These are phyloP conservation scores for Mortierella sp. DNA, from an alignment of 371 early-diverging fungal species.

Conservation along the genomic window DNA sequence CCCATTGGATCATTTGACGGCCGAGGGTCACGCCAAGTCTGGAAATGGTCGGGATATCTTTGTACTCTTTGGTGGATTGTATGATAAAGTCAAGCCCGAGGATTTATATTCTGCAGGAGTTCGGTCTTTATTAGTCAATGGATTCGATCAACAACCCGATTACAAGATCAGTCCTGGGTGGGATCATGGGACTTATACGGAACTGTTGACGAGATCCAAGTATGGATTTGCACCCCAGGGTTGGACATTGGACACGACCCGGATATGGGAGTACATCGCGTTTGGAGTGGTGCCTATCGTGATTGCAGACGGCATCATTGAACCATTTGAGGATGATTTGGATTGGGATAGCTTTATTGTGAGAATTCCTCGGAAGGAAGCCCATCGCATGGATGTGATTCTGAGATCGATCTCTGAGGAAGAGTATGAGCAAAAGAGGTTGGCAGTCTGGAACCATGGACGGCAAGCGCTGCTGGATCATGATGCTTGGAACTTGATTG, in stretches of 20 bases:
- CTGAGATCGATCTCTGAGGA: slow-evolving; percentile 58
- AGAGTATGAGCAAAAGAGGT: slow-evolving; percentile 63
- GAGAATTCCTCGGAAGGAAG: slow-evolving; percentile 62
- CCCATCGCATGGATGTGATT: slow-evolving; percentile 63
- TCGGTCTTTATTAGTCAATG: slow-evolving; percentile 60
- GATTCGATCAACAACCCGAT: slow-evolving; percentile 58
- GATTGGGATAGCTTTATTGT: slow-evolving; percentile 70
- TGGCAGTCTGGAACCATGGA: slow-evolving; percentile 62
- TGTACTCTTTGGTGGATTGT: slow-evolving; percentile 62
- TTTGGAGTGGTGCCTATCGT: slow-evolving; percentile 69
- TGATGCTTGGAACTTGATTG: slow-evolving; percentile 68
- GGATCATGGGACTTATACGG: slow-evolving; percentile 55
- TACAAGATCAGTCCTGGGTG: slow-evolving; percentile 58
- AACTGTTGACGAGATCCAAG: slow-evolving; percentile 57
- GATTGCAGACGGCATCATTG: slow-evolving; percentile 69
- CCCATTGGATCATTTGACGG: slow-evolving; percentile 50
- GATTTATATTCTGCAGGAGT: slow-evolving; percentile 65
- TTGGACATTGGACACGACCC: slow-evolving; percentile 66
- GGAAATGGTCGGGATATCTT: slow-evolving; percentile 57
- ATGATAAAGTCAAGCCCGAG: slow-evolving; percentile 55
- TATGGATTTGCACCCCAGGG: slow-evolving; percentile 68
- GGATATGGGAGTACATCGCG: slow-evolving; percentile 69
- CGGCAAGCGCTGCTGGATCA: slow-evolving; percentile 60
- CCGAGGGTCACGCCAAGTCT: slow-evolving; percentile 54
- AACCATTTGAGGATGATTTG: slow-evolving; percentile 68